Evolutionary conservation across 2,329 filamentous ascomycete genomes (phyloP).

Genomic region (Neobulgaria alba): DNA sequence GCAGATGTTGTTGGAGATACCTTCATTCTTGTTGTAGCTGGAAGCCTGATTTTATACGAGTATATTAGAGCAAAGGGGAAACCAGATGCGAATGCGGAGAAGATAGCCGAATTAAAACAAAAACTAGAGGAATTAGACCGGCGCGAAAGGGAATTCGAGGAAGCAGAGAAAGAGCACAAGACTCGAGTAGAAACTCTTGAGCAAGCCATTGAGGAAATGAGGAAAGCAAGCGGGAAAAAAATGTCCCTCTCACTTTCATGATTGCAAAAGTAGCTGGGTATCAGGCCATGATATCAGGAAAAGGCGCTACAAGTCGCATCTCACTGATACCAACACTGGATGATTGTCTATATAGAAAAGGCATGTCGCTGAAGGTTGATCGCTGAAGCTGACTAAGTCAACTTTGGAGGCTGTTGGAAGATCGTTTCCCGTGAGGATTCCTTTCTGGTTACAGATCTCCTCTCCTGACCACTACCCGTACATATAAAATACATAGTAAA

Average conservation of each 20-base stretch:
- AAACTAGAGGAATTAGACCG: slow-evolving; percentile 43
- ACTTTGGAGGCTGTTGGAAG: no score
- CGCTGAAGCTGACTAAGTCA: no score
- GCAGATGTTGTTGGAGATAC: slow-evolving; percentile 56
- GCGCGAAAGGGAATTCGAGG: slow-evolving; percentile 46
- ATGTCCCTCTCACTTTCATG: slow-evolving; percentile 8
- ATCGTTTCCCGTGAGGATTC: no score
- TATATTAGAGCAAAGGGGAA: slow-evolving; percentile 51
- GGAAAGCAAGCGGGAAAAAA: slow-evolving; percentile 20
- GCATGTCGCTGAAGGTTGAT: no score
- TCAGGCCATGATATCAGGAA: no score
- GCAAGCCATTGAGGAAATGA: slow-evolving; percentile 26
- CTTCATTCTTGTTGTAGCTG: slow-evolving; percentile 53
- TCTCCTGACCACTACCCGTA: no score
- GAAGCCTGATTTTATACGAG: slow-evolving; percentile 51
- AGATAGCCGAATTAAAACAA: slow-evolving; percentile 43
- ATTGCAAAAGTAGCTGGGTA: no score
- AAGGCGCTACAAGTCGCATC: no score
- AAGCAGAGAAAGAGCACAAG: slow-evolving; percentile 33
- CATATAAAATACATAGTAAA: no score
- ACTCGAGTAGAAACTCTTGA: slow-evolving; percentile 26
- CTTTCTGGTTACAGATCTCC: no score
- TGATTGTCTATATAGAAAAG: no score
- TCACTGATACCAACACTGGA: no score
- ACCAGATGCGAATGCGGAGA: slow-evolving; percentile 47